Evolutionary conservation across 2,329 filamentous ascomycete species (phyloP).

Genomic region (Beauveria sp.): DNA sequence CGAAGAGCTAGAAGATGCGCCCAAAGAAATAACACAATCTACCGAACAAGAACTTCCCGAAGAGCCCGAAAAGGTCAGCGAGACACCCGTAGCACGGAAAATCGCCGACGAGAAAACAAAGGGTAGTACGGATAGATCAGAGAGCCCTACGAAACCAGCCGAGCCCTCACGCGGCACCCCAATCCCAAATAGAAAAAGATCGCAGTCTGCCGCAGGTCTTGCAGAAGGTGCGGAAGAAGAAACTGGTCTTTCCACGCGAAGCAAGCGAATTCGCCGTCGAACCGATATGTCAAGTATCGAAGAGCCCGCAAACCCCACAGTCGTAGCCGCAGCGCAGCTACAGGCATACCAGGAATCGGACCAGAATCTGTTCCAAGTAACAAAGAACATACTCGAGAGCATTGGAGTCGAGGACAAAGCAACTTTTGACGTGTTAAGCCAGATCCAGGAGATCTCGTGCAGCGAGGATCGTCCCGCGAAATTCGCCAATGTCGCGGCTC

Average conservation of each 20-base stretch:
- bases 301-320: conserved; percentile 44
- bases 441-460: conserved; percentile 45
- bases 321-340: conserved; percentile 45
- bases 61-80: conserved; percentile 14
- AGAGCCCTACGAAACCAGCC: conserved; percentile 20
- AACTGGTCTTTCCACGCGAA: conserved; percentile 49
- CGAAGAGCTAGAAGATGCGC: conserved; percentile 16
- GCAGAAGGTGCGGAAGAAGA: conserved; percentile 51
- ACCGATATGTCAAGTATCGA: conserved; percentile 44
- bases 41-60: background rate
- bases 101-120: conserved; percentile 17
- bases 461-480: conserved; percentile 43
- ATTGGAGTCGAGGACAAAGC: conserved; percentile 44
- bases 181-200: conserved; percentile 47
- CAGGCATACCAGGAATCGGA: conserved; percentile 50
- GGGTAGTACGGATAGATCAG: conserved; percentile 15
- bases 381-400: conserved; percentile 46
- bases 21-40: background rate
- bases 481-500: conserved; percentile 36
- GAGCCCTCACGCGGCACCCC: conserved; percentile 28
- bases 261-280: conserved; percentile 56
- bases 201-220: conserved; percentile 54
- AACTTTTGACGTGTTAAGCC: conserved; percentile 37
- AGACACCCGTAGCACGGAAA: conserved; percentile 7
- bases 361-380: conserved; percentile 46